Base-by-base conservation (phyloP, 2,329 filamentous ascomycete species). In the Fonsecaea monophora region DNA sequence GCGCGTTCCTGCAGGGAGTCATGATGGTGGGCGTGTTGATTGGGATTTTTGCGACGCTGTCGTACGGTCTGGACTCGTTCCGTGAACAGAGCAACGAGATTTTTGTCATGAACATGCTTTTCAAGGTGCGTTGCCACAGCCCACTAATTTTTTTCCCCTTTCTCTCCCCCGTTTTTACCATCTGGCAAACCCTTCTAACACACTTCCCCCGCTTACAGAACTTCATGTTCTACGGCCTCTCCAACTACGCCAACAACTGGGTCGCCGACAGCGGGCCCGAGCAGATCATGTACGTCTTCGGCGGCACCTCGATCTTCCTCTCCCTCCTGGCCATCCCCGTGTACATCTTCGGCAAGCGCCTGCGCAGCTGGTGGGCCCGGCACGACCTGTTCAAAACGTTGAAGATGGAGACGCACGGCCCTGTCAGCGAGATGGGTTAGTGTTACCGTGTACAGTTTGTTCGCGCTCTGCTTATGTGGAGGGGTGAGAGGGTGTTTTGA, bases 61-160 rank as follows among this genome's bases (percentile, higher is more conserved):
- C 69, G 3, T 75, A 75, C 45, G 73, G 70, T 9, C 68, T 75
- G 2, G 74, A 75, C 58, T 72, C 73, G 8, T 75, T 75, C 65
- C 71, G 73, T 35, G 72, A 62, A 32, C 70, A 74, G 58, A 73
- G 69, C 53, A 74, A 68, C 38, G 73, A 75, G 59, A 74, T 75
- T 37, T 75, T 75, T 60, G 68, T 75, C 57, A 74, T 74, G 73
- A 74, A 74, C 63, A 74, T 74, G 72, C 64, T 75, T 13, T 74
- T 74, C 70, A 73, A 73, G 68, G 66, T 71, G 50, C 37, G 70
- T 53, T 18, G 25, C 8, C n/a, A 25, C 25, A 1, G 6, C 34
- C 1, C 1, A 25, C 38, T 15, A n/a, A 3, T 5, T 18, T 9
- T 25, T 56, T 59, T 18, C 25, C 13, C 54, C 3, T 50, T 55